These are phyloP conservation scores for Usnea hakonensis DNA, from an alignment of 495 filamentous ascomycete species.

Conservation along the genomic window DNA sequence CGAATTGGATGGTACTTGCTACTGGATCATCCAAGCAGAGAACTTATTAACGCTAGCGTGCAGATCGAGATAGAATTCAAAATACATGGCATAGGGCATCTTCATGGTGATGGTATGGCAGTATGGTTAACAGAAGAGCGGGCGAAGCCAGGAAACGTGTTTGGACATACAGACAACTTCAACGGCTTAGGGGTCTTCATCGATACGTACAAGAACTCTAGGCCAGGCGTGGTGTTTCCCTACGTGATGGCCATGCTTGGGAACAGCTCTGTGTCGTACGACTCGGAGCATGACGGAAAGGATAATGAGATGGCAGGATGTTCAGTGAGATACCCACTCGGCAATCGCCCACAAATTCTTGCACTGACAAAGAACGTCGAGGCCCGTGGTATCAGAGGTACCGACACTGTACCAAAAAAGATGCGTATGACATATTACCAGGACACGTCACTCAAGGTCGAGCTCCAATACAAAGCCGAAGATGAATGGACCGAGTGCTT, in stretches of 20 bases:
- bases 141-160: conserved; percentile 72
- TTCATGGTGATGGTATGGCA: conserved; percentile 96
- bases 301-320: conserved; percentile 87
- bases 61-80: conserved; percentile 93
- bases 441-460: conserved; percentile 83
- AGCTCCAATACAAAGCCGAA: conserved; percentile 87
- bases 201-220: conserved; percentile 99
- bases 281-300: conserved; percentile 93
- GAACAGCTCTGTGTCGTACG: conserved; percentile 81
- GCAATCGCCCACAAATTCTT: not conserved
- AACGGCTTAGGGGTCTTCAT: conserved; percentile 96
- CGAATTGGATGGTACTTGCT: conserved; percentile 82
- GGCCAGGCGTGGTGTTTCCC: conserved; percentile 89
- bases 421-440: conserved; percentile 90
- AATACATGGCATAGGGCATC: conserved; percentile 70
- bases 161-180: conserved; percentile 80
- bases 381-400: conserved; percentile 80
- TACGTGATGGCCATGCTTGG: conserved; percentile 99
- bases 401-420: conserved; percentile 62
- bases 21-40: not conserved
- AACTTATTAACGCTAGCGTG: conserved; percentile 15
- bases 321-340: conserved; percentile 49
- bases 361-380: conserved; percentile 22
- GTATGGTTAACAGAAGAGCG: conserved; percentile 98
- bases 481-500: conserved; percentile 89